Evolutionary conservation across 495 filamentous ascomycete genomes (phyloP).

Genomic region (Lepidopterella palustris): DNA sequence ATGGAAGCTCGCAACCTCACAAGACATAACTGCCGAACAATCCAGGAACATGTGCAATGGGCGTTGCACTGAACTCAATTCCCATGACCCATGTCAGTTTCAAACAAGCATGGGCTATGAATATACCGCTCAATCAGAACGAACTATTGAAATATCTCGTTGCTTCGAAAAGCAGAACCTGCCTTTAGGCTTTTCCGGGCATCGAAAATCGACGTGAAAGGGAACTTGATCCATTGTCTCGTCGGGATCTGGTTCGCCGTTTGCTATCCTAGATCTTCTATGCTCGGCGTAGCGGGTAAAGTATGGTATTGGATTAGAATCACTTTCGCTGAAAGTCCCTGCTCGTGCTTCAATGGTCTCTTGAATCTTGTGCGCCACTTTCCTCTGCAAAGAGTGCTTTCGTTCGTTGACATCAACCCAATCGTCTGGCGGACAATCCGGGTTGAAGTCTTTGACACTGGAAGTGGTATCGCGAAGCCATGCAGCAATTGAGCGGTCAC

Average conservation of each 20-base stretch:
- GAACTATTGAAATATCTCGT: too few relatives aligned
- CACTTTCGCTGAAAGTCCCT: not conserved
- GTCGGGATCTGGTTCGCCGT: not conserved
- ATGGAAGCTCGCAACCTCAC: too few relatives aligned
- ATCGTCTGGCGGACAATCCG: constrained; percentile 13
- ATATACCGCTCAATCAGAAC: too few relatives aligned
- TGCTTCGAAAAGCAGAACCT: constrained; percentile 8
- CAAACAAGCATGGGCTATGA: too few relatives aligned
- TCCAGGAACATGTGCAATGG: too few relatives aligned
- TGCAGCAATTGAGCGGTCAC: constrained; percentile 14
- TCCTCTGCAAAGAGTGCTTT: constrained; percentile 16
- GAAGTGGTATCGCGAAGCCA: constrained; percentile 15
- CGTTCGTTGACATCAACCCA: constrained; percentile 25
- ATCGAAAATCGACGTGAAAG: constrained; percentile 27
- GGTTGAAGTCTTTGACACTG: constrained; percentile 8
- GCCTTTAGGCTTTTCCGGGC: constrained; percentile 18
- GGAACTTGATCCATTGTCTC: constrained; percentile 18
- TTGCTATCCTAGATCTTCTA: constrained; percentile 7
- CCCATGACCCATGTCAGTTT: too few relatives aligned
- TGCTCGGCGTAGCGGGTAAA: constrained; percentile 17
- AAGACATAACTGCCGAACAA: too few relatives aligned
- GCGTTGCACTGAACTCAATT: too few relatives aligned
- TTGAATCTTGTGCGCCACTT: constrained; percentile 15
- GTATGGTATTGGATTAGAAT: constrained; percentile 15
- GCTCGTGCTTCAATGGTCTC: constrained; percentile 12